Conservation (phyloP, 306 rosid genomes). For the Trifolium repens region DNA sequence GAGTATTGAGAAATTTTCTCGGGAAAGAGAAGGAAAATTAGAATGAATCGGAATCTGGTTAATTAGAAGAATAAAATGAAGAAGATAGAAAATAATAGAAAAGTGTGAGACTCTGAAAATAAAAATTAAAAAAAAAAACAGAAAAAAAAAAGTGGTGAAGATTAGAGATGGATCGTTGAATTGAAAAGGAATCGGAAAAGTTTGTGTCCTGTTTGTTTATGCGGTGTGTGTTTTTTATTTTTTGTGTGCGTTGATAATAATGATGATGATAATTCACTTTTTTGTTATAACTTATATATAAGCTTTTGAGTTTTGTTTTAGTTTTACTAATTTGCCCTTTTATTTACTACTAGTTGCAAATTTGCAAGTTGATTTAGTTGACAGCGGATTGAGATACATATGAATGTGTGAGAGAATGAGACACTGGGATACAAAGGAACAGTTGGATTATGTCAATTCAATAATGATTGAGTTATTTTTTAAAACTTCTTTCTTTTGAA, state of each 20-base stretch:
- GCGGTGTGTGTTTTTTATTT: not conserved
- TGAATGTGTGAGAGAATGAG: too few relatives aligned
- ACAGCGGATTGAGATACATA: too few relatives aligned
- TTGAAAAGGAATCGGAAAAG: not conserved
- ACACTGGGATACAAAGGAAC: too few relatives aligned
- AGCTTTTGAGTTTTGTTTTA: too few relatives aligned
- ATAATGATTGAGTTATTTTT: too few relatives aligned
- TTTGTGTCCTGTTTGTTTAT: not conserved
- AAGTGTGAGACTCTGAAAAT: not conserved
- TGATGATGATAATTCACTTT: not conserved
- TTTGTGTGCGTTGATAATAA: not conserved
- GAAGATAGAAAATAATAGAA: constrained; percentile 6
- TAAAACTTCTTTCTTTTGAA: too few relatives aligned
- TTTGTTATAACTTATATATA: too few relatives aligned
- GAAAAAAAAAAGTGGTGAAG: too few relatives aligned
- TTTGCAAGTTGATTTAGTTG: too few relatives aligned
- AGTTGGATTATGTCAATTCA: too few relatives aligned
- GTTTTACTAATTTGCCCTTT: too few relatives aligned
- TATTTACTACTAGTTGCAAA: too few relatives aligned
- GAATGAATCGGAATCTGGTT: constrained; percentile 36
- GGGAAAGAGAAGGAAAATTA: constrained; percentile 41
- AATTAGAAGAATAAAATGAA: not conserved
- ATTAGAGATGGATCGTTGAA: not conserved
- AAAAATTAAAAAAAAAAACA: not conserved
- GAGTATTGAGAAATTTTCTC: constrained; percentile 23